Base-by-base conservation (phyloP, 202 grass and related monocot genomes). In the Elaeis oleifera region DNA sequence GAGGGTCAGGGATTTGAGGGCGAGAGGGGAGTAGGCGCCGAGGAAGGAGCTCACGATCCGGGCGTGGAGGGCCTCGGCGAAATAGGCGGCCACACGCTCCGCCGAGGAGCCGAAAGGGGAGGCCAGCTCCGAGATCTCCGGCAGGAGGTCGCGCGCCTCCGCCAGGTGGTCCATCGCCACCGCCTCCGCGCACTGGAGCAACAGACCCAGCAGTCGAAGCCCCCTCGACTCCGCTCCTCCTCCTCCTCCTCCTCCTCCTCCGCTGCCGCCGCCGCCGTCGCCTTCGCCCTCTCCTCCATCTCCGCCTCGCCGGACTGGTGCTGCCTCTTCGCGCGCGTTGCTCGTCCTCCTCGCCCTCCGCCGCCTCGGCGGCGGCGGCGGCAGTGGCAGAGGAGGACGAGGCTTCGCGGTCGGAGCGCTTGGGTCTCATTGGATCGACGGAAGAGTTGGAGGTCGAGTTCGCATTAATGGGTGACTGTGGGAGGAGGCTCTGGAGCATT, bases 11-110 rank as follows among this genome's bases (percentile, higher is more conserved):
- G 58, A 62, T 16, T 70, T 73, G 53, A 75, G 51, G 16, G 72
- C 29, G 0, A 96, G 83, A 14, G 90, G 86, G 5, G 90, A 71
- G 76, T 88, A 88, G 13, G 81, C 76, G 59, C 86, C 90, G 13
- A 96, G 83, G 76, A 63, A 87, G 1, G 86, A 96, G 71, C 90
- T 90, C 1, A 96, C 52, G 54, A 96, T 83, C 44, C 83, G 81
- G 48, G 90, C 76, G 24, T 82, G 77, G 18, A 96, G 83, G 17
- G 81, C 81, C 59, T 96, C 90, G 0, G 75, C 87, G 78, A 96
- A 96, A 78, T 96, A 96, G 16, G 90, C 83, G 2, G 81, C 90
- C 13, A 90, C 86, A 58, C 90, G 86, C 78, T 95, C 86, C 0
- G 90, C 83, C 2, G 83, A 88, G 0, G 86, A 83, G 4, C 90